Percentiles rank a stretch among this genome's conserved stretches.
Conservation (phyloP, 2,329 filamentous ascomycete species). For the Mycocentrospora acerina region DNA sequence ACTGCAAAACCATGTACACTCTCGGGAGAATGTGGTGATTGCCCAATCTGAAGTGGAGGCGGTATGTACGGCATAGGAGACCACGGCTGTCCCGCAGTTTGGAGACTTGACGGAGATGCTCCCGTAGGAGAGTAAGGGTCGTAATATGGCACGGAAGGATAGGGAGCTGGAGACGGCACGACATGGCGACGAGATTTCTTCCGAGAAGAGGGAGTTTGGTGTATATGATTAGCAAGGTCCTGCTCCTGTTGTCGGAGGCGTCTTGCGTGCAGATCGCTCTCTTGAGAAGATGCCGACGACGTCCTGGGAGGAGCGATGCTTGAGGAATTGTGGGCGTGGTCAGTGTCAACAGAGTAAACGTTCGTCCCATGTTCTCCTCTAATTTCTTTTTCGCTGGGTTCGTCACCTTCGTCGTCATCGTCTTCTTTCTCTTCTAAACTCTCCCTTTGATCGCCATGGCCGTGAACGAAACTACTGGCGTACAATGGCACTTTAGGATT, state of each 20-base stretch:
- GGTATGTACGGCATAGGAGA: slow-evolving; percentile 25
- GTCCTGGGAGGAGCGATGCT: slow-evolving; percentile 21
- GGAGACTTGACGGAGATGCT: slow-evolving; percentile 24
- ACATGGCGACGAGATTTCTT: slow-evolving; percentile 32
- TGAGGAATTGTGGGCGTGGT: slow-evolving; percentile 16
- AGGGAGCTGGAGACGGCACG: slow-evolving; percentile 23
- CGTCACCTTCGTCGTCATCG: slow-evolving; percentile 15
- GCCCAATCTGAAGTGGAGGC: slow-evolving; percentile 26
- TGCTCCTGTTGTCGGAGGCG: slow-evolving; percentile 35
- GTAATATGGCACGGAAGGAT: slow-evolving; percentile 31
- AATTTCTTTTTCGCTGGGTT: too few species aligned
- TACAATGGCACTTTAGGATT: slow-evolving; percentile 33
- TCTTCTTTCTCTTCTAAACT: slow-evolving; percentile 21
- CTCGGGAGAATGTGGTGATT: slow-evolving; percentile 25
- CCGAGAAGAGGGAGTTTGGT: slow-evolving; percentile 40
- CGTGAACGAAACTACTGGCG: slow-evolving; percentile 35
- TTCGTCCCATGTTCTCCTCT: slow-evolving; percentile 11
- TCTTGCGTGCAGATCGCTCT: slow-evolving; percentile 27
- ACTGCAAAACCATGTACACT: slow-evolving; percentile 24
- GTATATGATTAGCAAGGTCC: slow-evolving; percentile 36
- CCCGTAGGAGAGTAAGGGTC: slow-evolving; percentile 27
- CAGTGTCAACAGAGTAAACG: slow-evolving; percentile 10
- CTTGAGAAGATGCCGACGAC: slow-evolving; percentile 23
- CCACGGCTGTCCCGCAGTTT: slow-evolving; percentile 23
- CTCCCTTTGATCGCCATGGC: slow-evolving; percentile 19